Evolutionary conservation across 192 early-diverging fungal species (phyloP).

Genomic region (Coemansia sp.): DNA sequence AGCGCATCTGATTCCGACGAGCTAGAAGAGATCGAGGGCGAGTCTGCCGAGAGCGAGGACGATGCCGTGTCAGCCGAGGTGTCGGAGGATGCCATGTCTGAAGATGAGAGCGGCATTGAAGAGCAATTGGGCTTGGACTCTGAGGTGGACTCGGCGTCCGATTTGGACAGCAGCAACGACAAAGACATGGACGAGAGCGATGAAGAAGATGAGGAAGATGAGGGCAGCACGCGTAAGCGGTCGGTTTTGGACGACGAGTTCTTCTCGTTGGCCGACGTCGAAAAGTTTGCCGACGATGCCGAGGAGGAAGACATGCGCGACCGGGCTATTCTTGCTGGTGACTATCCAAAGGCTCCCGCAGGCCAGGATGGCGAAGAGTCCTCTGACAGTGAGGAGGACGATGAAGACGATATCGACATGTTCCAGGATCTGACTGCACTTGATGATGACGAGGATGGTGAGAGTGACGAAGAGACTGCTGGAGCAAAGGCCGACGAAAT

Average conservation of each 20-base stretch:
- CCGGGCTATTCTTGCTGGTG: slow-evolving; percentile 58
- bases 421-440: slow-evolving; percentile 55
- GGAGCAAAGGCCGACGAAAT: slow-evolving; percentile 66
- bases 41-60: slow-evolving; percentile 13
- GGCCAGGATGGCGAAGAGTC: slow-evolving; percentile 64
- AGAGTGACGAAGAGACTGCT: slow-evolving; percentile 68
- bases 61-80: slow-evolving; percentile 30
- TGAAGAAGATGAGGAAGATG: slow-evolving; percentile 49
- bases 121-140: slow-evolving; percentile 40
- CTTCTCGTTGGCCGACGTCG: slow-evolving; percentile 88
- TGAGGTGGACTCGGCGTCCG: slow-evolving; percentile 52
- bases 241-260: slow-evolving; percentile 92
- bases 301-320: slow-evolving; percentile 56
- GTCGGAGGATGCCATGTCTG: slow-evolving; percentile 19
- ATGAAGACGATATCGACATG: slow-evolving; percentile 67
- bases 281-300: slow-evolving; percentile 83
- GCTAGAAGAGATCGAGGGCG: slow-evolving; percentile 34
- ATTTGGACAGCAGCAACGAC: slow-evolving; percentile 22
- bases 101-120: slow-evolving; percentile 32
- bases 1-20: slow-evolving; percentile 42
- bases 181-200: slow-evolving; percentile 50
- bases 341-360: slow-evolving; percentile 49
- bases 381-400: slow-evolving; percentile 39
- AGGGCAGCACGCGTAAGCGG: slow-evolving; percentile 23
- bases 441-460: slow-evolving; percentile 65